Evolutionary conservation across 306 rosid species (phyloP), one percentile per base, ranked within the genome.

Genomic region (Inga oerstediana): DNA sequence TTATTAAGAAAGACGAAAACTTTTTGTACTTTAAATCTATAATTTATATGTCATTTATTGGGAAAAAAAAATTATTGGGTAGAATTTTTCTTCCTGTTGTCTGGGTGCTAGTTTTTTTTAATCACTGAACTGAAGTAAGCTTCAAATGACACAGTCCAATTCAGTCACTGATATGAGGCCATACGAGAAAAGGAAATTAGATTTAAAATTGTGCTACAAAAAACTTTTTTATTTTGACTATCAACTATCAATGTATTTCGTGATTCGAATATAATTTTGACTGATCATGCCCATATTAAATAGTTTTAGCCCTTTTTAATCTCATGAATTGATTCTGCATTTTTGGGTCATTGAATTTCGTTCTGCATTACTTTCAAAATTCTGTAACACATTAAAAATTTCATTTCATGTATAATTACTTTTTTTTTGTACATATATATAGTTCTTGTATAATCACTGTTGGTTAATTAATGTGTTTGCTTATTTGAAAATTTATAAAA

Each of bases 11-110:
- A 35, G 39, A 2, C 0, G 5, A 35, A 35, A 35, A 4, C 5
- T 27, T 5, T 4, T 35, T 4, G 0, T 0, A 4, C 0, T 35
- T 4, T 35, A 35, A 35, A 5, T 2, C 0, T 35, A 3, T 35
- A 35, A 35, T 35, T 35, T 35, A 35, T 4, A 35, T 35, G 6
- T 35, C 5, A 35, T 35, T 35, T 35, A 34, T 34, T 2, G 37
- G 37, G n/a, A n/a, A 4, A 4, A 34, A 34, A 34, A 34, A 34
- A 34, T 3, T 27, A 27, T 34, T 34, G 4, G 39, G 39, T 35
- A 35, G 4, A 35, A 35, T 35, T 35, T 35, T 35, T 35, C 39
- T 3, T 35, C 39, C 6, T 5, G 39, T 34, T 34, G 3, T 34
- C 37, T 3, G 4, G 37, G 4, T 2, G 37, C 3, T 2, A 34